Conservation (phyloP, 768 basidiomycete genomes). For the Russula earlei region DNA sequence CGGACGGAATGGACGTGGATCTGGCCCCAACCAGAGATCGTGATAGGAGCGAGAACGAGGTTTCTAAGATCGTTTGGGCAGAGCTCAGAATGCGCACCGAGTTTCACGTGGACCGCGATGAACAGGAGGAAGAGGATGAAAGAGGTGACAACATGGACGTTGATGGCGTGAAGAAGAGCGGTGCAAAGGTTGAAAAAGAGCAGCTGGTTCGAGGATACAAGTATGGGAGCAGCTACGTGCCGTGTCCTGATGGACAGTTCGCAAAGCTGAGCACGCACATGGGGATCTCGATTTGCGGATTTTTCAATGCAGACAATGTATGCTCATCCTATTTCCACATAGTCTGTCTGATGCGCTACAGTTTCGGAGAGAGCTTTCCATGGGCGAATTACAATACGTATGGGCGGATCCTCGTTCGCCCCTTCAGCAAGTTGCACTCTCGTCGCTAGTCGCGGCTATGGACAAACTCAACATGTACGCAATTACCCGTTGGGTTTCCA, state of each 20-base stretch:
- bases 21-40: background rate
- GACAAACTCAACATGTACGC: conserved; percentile 51
- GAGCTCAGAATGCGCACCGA: conserved; percentile 40
- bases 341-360: conserved; percentile 25
- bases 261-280: conserved; percentile 60
- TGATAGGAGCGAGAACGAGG: conserved; percentile 15
- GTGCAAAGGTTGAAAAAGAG: conserved; percentile 63
- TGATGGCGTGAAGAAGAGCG: conserved; percentile 28
- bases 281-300: conserved; percentile 84
- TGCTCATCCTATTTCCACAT: conserved; percentile 11
- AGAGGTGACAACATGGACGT: conserved; percentile 32
- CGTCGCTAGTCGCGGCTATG: conserved; percentile 84
- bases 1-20: conserved; percentile 28
- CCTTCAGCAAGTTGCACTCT: conserved; percentile 74
- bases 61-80: conserved; percentile 26
- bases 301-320: conserved; percentile 65
- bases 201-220: conserved; percentile 76
- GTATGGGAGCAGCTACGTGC: conserved; percentile 83
- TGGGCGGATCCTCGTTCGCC: conserved; percentile 64
- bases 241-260: conserved; percentile 81
- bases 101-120: conserved; percentile 41
- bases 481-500: conserved; percentile 74
- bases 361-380: conserved; percentile 74
- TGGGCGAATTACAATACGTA: conserved; percentile 81
- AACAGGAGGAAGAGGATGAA: conserved; percentile 23